Conservation (phyloP, 306 rosid species). For the Dalbergia cultrata region DNA sequence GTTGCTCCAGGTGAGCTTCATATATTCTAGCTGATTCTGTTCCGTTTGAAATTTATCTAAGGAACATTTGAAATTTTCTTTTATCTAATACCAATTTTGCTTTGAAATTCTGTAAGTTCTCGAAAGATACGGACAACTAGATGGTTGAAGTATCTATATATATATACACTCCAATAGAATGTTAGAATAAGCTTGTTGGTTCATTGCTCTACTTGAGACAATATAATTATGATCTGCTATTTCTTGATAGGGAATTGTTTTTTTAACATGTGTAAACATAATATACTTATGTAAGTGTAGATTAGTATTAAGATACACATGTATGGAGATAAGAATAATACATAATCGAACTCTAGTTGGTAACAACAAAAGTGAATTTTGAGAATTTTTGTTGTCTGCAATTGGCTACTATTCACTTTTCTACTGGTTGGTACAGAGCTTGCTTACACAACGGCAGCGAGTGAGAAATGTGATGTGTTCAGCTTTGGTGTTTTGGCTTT, state of each 20-base stretch:
- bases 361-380: background rate
- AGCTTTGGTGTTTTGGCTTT: constrained; percentile 54
- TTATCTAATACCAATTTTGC: background rate
- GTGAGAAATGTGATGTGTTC: constrained; percentile 53
- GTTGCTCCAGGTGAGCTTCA: constrained; percentile 58
- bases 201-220: no score
- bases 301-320: no score
- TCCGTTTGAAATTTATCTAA: background rate
- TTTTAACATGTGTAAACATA: no score
- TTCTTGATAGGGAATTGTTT: no score
- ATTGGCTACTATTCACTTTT: background rate
- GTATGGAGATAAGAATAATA: no score
- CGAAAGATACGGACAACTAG: background rate
- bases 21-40: background rate
- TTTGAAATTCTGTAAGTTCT: background rate
- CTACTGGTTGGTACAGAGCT: constrained; percentile 38
- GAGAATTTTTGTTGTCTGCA: background rate
- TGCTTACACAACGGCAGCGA: constrained; percentile 48
- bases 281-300: no score
- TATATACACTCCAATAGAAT: background rate
- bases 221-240: no score
- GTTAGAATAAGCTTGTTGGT: no score
- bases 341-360: background rate
- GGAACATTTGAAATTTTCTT: no score
- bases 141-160: background rate